These are phyloP conservation scores for Arthrobotrys musiformis DNA, from an alignment of 2,329 filamentous ascomycete genomes.

Conservation along the genomic window DNA sequence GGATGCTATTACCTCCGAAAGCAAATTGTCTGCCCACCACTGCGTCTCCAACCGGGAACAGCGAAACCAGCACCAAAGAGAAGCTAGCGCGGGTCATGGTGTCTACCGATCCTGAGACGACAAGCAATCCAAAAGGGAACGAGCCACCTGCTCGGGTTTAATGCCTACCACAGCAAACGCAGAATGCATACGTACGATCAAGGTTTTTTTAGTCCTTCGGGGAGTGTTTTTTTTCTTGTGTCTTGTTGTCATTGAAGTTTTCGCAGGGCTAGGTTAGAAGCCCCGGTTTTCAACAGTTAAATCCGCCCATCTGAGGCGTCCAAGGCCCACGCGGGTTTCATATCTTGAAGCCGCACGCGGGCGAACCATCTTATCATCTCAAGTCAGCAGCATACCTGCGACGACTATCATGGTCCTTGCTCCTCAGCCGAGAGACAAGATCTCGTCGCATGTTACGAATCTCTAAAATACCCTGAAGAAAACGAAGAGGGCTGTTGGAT, in stretches of 20 bases:
- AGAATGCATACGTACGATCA: neutral
- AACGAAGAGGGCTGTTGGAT: neutral
- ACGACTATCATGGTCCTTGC: conserved; percentile 19
- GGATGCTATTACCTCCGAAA: conserved; percentile 16
- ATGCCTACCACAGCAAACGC: conserved; percentile 7
- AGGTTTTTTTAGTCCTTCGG: neutral
- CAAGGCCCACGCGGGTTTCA: conserved; percentile 29
- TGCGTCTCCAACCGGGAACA: conserved; percentile 51
- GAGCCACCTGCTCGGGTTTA: conserved; percentile 34
- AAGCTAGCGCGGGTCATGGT: conserved; percentile 16
- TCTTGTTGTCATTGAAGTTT: neutral
- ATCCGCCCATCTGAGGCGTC: conserved; percentile 8
- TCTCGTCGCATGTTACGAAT: conserved; percentile 3
- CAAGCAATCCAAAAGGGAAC: conserved; percentile 43
- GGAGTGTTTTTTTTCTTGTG: neutral
- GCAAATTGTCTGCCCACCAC: conserved; percentile 20
- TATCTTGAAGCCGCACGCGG: neutral
- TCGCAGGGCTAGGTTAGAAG: conserved; percentile 9
- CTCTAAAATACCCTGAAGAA: neutral
- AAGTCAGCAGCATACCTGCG: conserved; percentile 14
- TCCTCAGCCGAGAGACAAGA: conserved; percentile 23
- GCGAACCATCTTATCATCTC: conserved; percentile 44
- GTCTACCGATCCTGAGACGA: conserved; percentile 43
- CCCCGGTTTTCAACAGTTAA: conserved; percentile 23
- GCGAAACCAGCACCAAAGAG: conserved; percentile 23